These are phyloP conservation scores for Sclerotinia minor DNA, from an alignment of 2,329 filamentous ascomycete genomes.

Conservation along the genomic window DNA sequence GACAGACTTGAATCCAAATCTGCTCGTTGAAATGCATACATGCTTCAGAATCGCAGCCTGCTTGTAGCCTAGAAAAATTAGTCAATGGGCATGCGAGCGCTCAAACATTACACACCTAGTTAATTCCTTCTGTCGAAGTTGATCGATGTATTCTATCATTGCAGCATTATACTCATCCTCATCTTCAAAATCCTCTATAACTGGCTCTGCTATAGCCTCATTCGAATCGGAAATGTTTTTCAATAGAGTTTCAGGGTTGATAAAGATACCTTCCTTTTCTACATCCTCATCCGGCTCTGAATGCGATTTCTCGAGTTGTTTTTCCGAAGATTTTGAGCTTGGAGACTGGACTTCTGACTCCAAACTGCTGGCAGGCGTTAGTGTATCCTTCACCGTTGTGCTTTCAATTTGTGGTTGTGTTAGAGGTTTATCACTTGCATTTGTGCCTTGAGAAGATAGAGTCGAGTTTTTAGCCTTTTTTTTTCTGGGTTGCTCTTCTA, in stretches of 20 bases:
- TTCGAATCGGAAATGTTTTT: slow-evolving; percentile 2
- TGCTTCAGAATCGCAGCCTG: neutral
- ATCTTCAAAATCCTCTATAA: slow-evolving; percentile 1
- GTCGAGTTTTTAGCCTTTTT: neutral
- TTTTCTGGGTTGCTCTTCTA: neutral
- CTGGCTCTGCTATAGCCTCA: neutral
- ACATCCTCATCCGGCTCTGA: neutral
- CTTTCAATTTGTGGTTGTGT: neutral
- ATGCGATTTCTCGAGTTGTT: slow-evolving; percentile 6
- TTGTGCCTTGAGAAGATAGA: neutral
- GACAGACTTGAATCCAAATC: slow-evolving; percentile 3
- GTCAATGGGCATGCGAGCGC: neutral
- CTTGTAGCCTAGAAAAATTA: slow-evolving; percentile 18
- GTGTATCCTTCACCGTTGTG: neutral
- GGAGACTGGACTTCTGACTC: neutral
- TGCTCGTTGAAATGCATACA: slow-evolving; percentile 15
- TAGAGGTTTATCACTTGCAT: neutral
- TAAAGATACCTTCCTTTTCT: neutral
- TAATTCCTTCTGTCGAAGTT: neutral
- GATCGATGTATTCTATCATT: slow-evolving; percentile 11
- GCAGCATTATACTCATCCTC: slow-evolving; percentile 2
- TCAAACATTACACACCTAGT: slow-evolving; percentile 7
- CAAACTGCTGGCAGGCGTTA: neutral
- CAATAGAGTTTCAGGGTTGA: neutral
- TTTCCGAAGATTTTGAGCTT: slow-evolving; percentile 6